Evolutionary conservation across 345 rosid species (phyloP).

Genomic region (Turritis glabra): DNA sequence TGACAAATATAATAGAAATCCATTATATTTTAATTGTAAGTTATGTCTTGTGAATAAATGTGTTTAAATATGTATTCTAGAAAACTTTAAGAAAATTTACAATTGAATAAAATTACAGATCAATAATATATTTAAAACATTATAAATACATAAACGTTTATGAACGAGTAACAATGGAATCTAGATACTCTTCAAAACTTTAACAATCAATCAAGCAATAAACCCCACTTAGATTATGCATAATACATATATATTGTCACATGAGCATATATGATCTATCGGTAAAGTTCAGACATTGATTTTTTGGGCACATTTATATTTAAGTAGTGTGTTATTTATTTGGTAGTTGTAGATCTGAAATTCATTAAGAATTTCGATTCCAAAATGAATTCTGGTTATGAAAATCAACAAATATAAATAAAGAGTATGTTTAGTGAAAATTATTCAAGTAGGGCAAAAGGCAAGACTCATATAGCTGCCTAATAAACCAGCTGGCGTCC

Average conservation of each 20-base stretch:
- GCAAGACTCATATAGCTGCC: slow-evolving; percentile 31
- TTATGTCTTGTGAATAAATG: not conserved
- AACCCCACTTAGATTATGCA: not conserved
- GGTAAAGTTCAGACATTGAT: not conserved
- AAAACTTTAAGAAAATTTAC: too few relatives aligned
- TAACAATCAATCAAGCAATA: not conserved
- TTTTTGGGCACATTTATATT: not conserved
- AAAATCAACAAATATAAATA: not conserved
- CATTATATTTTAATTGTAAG: not conserved
- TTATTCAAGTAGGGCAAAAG: slow-evolving; percentile 35
- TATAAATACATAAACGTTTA: not conserved
- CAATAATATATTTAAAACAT: not conserved
- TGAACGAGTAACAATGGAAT: not conserved
- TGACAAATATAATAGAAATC: not conserved
- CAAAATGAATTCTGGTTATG: not conserved
- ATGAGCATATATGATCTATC: not conserved
- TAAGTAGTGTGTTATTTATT: slow-evolving; percentile 4
- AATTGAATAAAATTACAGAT: not conserved
- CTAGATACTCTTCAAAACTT: not conserved
- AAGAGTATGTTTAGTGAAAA: slow-evolving; percentile 23
- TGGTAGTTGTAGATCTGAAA: slow-evolving; percentile 1
- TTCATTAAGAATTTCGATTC: not conserved
- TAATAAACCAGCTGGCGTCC: slow-evolving; percentile 41
- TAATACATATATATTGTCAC: not conserved
- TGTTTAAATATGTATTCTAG: not conserved